Base-by-base conservation (phyloP, 352 stramenopile genomes). In the Thalassiosira gravida region DNA sequence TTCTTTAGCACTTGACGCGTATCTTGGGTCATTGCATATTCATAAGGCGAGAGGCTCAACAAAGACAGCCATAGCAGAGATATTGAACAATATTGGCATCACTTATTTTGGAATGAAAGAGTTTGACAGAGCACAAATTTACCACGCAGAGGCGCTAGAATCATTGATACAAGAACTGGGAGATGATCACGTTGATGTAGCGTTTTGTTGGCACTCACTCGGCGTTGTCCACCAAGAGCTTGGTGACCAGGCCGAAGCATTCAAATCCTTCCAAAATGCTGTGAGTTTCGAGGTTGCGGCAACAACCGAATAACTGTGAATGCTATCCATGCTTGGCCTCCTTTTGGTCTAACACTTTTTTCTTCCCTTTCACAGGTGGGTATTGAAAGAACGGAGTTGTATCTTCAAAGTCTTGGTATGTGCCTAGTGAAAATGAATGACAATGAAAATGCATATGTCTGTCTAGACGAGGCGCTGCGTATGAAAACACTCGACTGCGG, bases 71-170 rank as follows among this genome's bases (percentile, higher is more conserved):
- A 74, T 85, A 29, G 78, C 83, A 9, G 79, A 86, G 59, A 74
- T 87, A 9, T 67, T 90, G n/a, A 90, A 87, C 74, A 90, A 90
- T 65, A 83, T 90, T 84, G 83, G 79, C 14, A 74, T 82, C 53
- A 76, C 68, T 3, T 87, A 87, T 80, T 87, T 77, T 68, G 71
- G 46, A 14, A 83, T 85, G 74, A 78, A 83, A 61, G 83, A 90
- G 27, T 86, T 73, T 62, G 67, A 87, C 14, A 80, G 67, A 66
- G 81, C 81, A 25, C 66, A 83, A 56, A 56, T 89, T 50, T 85
- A 89, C 65, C 82, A 89, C 50, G 46, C 69, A 35, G 77, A 89
- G 56, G 82, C 82, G 58, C 78, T 89, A 11, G 77, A 86, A 55
- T 78, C 74, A 37, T 56, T 91, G 35, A 74, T 47, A 42, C 29